A percentile compares a stretch with the other conserved stretches of the same genome.
Conservation (phyloP, 208 protist genomes). For the Acanthamoeba healyi region DNA sequence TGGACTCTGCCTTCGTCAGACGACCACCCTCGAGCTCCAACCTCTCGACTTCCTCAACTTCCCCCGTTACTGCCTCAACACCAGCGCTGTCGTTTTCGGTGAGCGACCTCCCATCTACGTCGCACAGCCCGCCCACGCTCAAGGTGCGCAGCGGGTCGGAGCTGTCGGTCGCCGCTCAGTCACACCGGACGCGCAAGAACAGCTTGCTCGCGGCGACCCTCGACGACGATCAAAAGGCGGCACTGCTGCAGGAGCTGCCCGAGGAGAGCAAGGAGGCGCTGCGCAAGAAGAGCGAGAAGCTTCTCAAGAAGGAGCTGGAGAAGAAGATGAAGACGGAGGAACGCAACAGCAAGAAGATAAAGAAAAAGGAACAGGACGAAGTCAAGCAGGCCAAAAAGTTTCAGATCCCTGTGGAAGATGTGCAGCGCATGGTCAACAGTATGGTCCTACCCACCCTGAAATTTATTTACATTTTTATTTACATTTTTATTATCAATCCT, state of each 20-base stretch:
- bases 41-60: not conserved
- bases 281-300: conserved; percentile 64
- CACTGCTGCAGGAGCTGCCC: conserved; percentile 44
- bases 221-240: conserved; percentile 37
- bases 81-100: not conserved
- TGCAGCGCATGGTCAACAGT: conserved; percentile 62
- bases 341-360: conserved; percentile 57
- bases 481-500: not conserved
- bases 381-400: conserved; percentile 60
- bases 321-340: conserved; percentile 65
- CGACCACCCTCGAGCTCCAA: not conserved
- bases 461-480: not conserved
- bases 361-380: conserved; percentile 64
- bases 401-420: conserved; percentile 21
- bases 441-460: not conserved
- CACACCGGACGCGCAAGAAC: not conserved
- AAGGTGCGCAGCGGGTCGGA: not conserved
- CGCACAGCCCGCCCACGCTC: not conserved
- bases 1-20: not conserved
- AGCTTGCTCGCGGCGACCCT: not conserved
- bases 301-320: conserved; percentile 56
- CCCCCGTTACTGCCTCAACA: no score
- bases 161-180: not conserved
- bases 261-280: conserved; percentile 58
- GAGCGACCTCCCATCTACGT: not conserved